A percentile compares a stretch with the other conserved stretches of the same genome.
These are phyloP conservation scores for Lactarius deliciosus DNA, from an alignment of 768 basidiomycete species.

Conservation along the genomic window DNA sequence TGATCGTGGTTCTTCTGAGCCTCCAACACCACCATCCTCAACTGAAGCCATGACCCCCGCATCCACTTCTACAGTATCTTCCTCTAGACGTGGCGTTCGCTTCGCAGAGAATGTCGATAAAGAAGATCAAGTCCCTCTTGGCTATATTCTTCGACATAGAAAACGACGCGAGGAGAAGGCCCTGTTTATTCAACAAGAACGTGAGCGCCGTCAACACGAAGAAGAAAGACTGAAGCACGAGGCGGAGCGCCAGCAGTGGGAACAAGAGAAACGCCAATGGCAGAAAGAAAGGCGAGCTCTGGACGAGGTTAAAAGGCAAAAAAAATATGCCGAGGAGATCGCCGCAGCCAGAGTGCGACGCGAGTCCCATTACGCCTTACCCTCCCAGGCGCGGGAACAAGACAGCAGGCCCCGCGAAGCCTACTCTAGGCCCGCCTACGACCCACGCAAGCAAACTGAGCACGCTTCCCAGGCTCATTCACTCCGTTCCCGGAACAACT, in stretches of 20 bases:
- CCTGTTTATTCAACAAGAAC: conserved; percentile 58
- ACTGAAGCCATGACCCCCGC: conserved; percentile 16
- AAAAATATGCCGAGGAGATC: conserved; percentile 28
- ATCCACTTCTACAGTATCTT: neutral
- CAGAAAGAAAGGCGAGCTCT: conserved; percentile 47
- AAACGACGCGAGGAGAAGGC: conserved; percentile 70
- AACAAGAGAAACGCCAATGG: conserved; percentile 44
- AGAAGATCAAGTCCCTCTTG: conserved; percentile 65
- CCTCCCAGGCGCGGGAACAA: conserved; percentile 18
- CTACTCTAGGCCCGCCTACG: conserved; percentile 27
- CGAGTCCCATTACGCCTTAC: conserved; percentile 6
- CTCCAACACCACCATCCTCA: conserved; percentile 18
- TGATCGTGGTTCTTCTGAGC: conserved; percentile 36
- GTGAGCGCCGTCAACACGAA: conserved; percentile 50
- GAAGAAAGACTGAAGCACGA: conserved; percentile 42
- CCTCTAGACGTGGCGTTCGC: conserved; percentile 52
- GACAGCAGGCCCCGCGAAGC: conserved; percentile 23
- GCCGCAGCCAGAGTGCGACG: conserved; percentile 27
- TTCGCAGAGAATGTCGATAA: conserved; percentile 60
- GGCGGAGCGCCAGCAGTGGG: conserved; percentile 46
- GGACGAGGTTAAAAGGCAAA: conserved; percentile 42
- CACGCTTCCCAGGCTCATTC: conserved; percentile 1
- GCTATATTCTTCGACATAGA: conserved; percentile 60
- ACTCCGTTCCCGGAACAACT: conserved; percentile 2
- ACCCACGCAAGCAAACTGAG: conserved; percentile 23